A percentile compares a stretch with the other conserved stretches of the same genome.
Conservation (phyloP, 2,329 filamentous ascomycete genomes). For the Aspergillus versicolor region DNA sequence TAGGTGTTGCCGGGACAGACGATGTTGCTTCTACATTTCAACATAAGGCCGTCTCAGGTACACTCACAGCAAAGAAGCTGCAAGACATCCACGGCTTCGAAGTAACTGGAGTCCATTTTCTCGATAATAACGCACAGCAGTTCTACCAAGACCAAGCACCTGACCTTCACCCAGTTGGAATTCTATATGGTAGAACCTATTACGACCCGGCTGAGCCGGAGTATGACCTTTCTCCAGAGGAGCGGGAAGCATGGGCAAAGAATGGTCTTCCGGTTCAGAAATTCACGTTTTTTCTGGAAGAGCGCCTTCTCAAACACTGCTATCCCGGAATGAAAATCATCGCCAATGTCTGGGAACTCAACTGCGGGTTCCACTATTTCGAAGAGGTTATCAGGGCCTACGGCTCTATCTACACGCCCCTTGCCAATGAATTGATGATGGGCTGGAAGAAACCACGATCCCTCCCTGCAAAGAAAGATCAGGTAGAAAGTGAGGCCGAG, state of each 20-base stretch:
- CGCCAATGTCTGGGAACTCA: slow-evolving; percentile 56
- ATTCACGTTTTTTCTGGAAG: slow-evolving; percentile 68
- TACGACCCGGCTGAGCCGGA: slow-evolving; percentile 41
- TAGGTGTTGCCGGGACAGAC: slow-evolving; percentile 48
- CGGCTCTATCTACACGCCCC: slow-evolving; percentile 63
- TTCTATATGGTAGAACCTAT: slow-evolving; percentile 53
- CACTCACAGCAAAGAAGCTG: slow-evolving; percentile 43
- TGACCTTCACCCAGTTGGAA: slow-evolving; percentile 53
- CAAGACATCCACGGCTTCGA: slow-evolving; percentile 61
- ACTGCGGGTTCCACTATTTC: slow-evolving; percentile 64
- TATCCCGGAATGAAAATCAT: slow-evolving; percentile 65
- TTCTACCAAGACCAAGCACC: slow-evolving; percentile 49
- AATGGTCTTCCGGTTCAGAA: slow-evolving; percentile 24
- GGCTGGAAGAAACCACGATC: slow-evolving; percentile 60
- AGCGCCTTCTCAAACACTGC: slow-evolving; percentile 56
- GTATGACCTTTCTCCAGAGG: slow-evolving; percentile 39
- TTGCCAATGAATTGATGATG: slow-evolving; percentile 69
- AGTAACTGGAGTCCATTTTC: slow-evolving; percentile 53
- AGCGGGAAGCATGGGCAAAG: slow-evolving; percentile 26
- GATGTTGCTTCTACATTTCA: slow-evolving; percentile 40
- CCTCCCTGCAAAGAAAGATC: slow-evolving; percentile 15
- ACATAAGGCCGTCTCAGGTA: slow-evolving; percentile 31
- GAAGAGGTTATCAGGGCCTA: slow-evolving; percentile 57
- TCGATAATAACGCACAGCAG: slow-evolving; percentile 44
- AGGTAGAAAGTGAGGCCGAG: background rate